These are phyloP conservation scores for Saccharum spontaneum DNA, from an alignment of 176 grass and related monocot species.

Conservation along the genomic window DNA sequence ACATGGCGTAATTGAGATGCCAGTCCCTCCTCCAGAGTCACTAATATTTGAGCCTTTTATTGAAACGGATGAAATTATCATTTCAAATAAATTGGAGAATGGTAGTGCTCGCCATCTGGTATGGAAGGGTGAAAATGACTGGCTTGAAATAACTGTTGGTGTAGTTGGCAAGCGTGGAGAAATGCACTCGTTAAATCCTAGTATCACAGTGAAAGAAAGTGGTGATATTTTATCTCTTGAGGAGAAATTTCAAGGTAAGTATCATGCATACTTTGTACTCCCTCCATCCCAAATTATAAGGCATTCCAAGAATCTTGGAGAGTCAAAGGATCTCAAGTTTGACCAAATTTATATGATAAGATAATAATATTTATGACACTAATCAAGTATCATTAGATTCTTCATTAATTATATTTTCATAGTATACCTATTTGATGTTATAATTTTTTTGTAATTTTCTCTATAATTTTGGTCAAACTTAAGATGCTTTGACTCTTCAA, in stretches of 20 bases:
- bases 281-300: no score
- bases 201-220: constrained; percentile 91
- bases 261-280: not conserved
- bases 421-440: no score
- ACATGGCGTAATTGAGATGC: constrained; percentile 96
- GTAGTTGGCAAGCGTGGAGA: constrained; percentile 75
- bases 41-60: constrained; percentile 93
- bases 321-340: no score
- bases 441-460: no score
- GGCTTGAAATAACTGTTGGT: constrained; percentile 90
- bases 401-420: no score
- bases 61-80: constrained; percentile 86
- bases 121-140: constrained; percentile 75
- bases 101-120: constrained; percentile 48
- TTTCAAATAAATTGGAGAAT: constrained; percentile 60
- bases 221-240: constrained; percentile 96
- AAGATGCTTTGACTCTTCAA: no score
- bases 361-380: no score
- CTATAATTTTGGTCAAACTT: no score
- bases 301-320: no score
- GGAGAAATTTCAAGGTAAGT: constrained; percentile 94
- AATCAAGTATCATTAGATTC: no score
- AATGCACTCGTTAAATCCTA: constrained; percentile 86
- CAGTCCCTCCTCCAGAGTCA: constrained; percentile 62
- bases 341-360: no score